These are phyloP conservation scores for Lasiodiplodia sp. DNA, from an alignment of 2,329 filamentous ascomycete species.

Conservation along the genomic window DNA sequence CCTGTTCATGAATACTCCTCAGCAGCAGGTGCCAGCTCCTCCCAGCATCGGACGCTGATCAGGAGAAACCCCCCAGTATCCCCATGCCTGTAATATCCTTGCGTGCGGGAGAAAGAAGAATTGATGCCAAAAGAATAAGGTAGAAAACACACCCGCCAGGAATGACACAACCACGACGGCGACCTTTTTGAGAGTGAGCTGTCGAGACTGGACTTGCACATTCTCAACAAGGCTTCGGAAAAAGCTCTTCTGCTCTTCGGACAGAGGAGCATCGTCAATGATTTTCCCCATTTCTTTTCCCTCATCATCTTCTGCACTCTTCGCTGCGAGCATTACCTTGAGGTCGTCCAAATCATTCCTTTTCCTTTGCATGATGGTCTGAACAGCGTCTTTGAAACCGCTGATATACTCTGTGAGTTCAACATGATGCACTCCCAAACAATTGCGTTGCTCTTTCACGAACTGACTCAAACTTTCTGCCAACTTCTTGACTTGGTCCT, in stretches of 20 bases:
- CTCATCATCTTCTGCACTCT: neutral
- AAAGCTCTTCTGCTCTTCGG: neutral
- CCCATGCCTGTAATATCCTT: neutral
- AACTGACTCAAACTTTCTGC: neutral
- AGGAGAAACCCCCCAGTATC: neutral
- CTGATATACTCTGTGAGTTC: neutral
- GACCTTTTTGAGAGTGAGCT: neutral
- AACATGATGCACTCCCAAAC: neutral
- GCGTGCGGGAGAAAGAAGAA: neutral
- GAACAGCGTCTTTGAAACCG: neutral
- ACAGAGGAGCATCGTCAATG: neutral
- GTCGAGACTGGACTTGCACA: neutral
- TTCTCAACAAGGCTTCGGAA: neutral
- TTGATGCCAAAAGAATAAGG: neutral
- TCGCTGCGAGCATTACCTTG: no score
- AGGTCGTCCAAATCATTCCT: neutral
- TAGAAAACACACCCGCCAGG: neutral
- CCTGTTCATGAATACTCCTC: no score
- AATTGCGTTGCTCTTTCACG: neutral
- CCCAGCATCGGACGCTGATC: neutral
- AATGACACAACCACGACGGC: neutral
- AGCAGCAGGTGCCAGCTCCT: neutral
- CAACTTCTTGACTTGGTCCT: neutral
- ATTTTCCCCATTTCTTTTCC: neutral
- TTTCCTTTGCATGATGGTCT: neutral